Percentiles rank a stretch among this genome's conserved stretches.
These are phyloP conservation scores for Pochonia chlamydosporia DNA, from an alignment of 2,329 filamentous ascomycete genomes.

Conservation along the genomic window DNA sequence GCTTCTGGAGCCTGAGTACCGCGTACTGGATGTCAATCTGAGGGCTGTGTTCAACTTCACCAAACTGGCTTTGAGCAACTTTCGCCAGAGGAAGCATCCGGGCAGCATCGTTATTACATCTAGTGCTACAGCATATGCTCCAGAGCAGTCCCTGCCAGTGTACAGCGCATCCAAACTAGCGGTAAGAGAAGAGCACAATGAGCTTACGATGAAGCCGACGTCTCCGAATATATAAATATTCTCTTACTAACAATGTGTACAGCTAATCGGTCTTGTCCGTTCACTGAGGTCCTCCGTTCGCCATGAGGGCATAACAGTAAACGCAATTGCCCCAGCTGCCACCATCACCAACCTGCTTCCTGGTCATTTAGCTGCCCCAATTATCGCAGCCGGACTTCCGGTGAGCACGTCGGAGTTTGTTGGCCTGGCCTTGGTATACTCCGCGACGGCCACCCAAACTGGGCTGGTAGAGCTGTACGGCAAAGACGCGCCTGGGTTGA, in stretches of 20 bases:
- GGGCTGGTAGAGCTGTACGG: slow-evolving; percentile 28
- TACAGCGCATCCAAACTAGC: slow-evolving; percentile 19
- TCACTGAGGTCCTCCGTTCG: slow-evolving; percentile 21
- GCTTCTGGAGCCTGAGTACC: slow-evolving; percentile 21
- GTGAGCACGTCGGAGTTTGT: slow-evolving; percentile 26
- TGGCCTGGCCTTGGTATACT: slow-evolving; percentile 29
- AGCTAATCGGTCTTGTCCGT: slow-evolving; percentile 26
- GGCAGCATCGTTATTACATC: slow-evolving; percentile 33
- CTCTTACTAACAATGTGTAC: no score
- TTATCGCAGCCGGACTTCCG: slow-evolving; percentile 24
- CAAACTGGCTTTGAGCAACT: slow-evolving; percentile 24
- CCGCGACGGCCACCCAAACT: slow-evolving; percentile 26
- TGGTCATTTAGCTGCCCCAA: slow-evolving; percentile 21
- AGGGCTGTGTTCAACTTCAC: slow-evolving; percentile 23
- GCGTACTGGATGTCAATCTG: slow-evolving; percentile 28
- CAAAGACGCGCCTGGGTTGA: no score
- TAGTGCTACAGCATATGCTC: slow-evolving; percentile 29
- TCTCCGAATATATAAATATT: no score
- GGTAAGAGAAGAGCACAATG: slow-evolving; percentile 4
- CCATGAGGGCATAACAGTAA: slow-evolving; percentile 28
- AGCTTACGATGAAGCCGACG: no score
- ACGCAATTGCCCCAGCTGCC: slow-evolving; percentile 29
- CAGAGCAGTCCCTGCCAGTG: slow-evolving; percentile 29
- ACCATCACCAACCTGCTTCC: slow-evolving; percentile 26
- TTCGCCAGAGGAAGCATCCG: slow-evolving; percentile 15